These are phyloP conservation scores for Coleophoma cylindrospora DNA, from an alignment of 2,329 filamentous ascomycete genomes.

Conservation along the genomic window DNA sequence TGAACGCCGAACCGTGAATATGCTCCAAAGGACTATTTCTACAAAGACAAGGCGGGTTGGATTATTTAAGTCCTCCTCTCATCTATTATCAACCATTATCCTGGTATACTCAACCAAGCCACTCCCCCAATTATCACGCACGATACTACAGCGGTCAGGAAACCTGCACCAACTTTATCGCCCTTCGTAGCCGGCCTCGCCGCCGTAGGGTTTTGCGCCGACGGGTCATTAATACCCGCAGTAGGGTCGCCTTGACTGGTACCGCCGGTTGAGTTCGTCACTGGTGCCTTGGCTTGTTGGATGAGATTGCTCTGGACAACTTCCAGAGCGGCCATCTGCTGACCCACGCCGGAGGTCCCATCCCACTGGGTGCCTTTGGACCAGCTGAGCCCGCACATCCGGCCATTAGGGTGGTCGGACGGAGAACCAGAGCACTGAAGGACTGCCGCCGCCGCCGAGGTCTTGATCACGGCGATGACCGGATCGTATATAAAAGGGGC, in stretches of 20 bases:
- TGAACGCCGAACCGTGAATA: too few species aligned
- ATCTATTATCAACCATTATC: too few species aligned
- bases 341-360: conserved; percentile 43
- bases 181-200: conserved; percentile 20
- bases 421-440: conserved; percentile 47
- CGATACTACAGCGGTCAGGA: not conserved
- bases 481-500: conserved; percentile 47
- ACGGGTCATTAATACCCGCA: conserved; percentile 3
- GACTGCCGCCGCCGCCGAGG: conserved; percentile 50
- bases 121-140: not conserved
- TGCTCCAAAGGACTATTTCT: too few species aligned
- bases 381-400: conserved; percentile 59
- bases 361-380: conserved; percentile 38
- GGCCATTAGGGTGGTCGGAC: conserved; percentile 41
- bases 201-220: not conserved
- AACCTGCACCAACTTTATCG: conserved; percentile 31
- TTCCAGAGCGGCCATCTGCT: conserved; percentile 64
- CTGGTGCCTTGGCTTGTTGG: conserved; percentile 24
- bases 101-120: too few species aligned
- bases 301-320: conserved; percentile 44
- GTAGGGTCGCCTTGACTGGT: conserved; percentile 38
- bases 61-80: too few species aligned
- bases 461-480: conserved; percentile 46
- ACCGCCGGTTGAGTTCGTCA: conserved; percentile 45
- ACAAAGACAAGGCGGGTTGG: too few species aligned